Evolutionary conservation across 345 rosid species (phyloP).

Genomic region (Hibiscus trionum): DNA sequence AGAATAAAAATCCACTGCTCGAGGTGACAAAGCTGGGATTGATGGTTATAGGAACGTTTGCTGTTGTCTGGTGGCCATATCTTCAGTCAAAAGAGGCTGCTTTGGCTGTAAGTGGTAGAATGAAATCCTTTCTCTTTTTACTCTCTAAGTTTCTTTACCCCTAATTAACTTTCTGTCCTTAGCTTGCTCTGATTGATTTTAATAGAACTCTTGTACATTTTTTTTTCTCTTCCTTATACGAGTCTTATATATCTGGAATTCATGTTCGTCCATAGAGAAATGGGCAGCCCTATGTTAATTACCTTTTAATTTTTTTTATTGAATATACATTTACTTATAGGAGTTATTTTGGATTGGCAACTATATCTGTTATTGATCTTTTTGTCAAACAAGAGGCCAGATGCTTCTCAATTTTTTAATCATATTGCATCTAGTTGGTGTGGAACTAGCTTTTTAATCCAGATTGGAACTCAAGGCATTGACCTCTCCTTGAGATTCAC

Average conservation of each 20-base stretch:
- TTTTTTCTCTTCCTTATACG: neutral
- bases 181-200: neutral
- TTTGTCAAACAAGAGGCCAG: no score
- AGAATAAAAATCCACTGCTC: slow-evolving; percentile 49
- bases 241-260: neutral
- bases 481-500: neutral
- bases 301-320: no score
- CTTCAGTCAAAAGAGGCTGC: slow-evolving; percentile 55
- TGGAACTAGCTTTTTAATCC: neutral
- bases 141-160: neutral
- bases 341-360: no score
- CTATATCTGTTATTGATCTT: no score
- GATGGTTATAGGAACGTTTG: slow-evolving; percentile 58
- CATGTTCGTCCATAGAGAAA: no score
- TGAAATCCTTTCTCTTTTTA: neutral
- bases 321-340: no score
- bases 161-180: neutral
- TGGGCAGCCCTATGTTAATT: no score
- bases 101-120: slow-evolving; percentile 41
- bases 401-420: no score
- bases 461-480: neutral
- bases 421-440: no score
- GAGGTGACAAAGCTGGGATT: slow-evolving; percentile 63
- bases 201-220: neutral
- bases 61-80: slow-evolving; percentile 90